phyloP scores from a whole-genome alignment of 2,329 filamentous ascomycete species.

The Fusarium nematophilum region DNA sequence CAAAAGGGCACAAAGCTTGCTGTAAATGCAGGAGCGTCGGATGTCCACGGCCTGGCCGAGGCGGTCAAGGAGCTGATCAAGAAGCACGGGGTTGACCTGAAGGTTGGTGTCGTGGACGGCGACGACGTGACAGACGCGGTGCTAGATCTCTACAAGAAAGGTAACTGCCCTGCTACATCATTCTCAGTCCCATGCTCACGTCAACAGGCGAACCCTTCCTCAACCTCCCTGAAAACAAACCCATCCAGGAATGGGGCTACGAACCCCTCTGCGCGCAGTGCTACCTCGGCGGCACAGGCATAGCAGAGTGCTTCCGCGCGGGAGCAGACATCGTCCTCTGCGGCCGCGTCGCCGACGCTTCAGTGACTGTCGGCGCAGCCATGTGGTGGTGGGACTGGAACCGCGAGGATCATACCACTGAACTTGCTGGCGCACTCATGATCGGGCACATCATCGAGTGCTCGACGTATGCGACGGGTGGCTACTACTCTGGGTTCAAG shows the following conservation, averaged over 20 bases:
- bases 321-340: constrained; percentile 60
- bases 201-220: constrained; percentile 31
- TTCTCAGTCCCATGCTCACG: neutral
- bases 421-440: constrained; percentile 60
- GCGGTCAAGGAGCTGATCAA: constrained; percentile 38
- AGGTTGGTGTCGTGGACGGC: constrained; percentile 50
- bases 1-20: constrained; percentile 48
- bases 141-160: constrained; percentile 41
- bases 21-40: constrained; percentile 51
- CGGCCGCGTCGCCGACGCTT: constrained; percentile 59
- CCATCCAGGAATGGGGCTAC: constrained; percentile 42
- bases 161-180: neutral
- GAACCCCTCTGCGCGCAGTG: constrained; percentile 47
- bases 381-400: constrained; percentile 66
- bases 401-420: constrained; percentile 54
- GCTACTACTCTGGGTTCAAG: constrained; percentile 62
- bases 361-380: constrained; percentile 63
- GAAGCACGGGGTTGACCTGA: constrained; percentile 48
- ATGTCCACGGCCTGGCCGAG: constrained; percentile 41
- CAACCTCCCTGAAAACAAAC: constrained; percentile 38
- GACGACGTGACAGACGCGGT: constrained; percentile 48
- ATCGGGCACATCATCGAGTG: constrained; percentile 65
- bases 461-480: constrained; percentile 63
- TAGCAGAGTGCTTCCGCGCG: constrained; percentile 52
- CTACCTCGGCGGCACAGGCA: constrained; percentile 61